Evolutionary conservation across 805 yeast genomes (phyloP).

Genomic region (Wickerhamiella bombiphila): DNA sequence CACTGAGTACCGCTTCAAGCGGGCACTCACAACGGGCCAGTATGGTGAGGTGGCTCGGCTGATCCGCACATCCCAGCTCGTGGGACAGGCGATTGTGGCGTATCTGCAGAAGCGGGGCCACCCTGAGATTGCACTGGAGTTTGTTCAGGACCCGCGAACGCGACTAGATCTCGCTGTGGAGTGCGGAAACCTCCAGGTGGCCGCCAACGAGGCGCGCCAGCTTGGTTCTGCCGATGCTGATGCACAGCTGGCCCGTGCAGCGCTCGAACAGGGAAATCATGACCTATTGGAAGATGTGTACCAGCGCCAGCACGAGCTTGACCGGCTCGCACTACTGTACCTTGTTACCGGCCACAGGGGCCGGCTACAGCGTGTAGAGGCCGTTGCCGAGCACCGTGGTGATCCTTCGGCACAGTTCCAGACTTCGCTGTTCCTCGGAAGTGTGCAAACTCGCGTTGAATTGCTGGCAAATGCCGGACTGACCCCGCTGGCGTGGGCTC

Average conservation of each 20-base stretch:
- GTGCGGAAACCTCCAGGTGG: conserved; percentile 76
- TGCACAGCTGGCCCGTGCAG: conserved; percentile 75
- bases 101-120: conserved; percentile 89
- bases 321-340: conserved; percentile 79
- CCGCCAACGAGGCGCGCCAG: conserved; percentile 74
- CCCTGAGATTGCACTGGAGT: conserved; percentile 94
- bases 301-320: conserved; percentile 76
- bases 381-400: conserved; percentile 77
- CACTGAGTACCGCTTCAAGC: conserved; percentile 92
- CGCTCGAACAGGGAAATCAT: conserved; percentile 77
- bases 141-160: conserved; percentile 91
- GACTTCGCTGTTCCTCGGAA: conserved; percentile 64
- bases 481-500: conserved; percentile 78
- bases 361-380: conserved; percentile 70
- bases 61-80: conserved; percentile 76
- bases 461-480: conserved; percentile 67
- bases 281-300: conserved; percentile 73
- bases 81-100: conserved; percentile 93
- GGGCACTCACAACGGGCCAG: conserved; percentile 77
- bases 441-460: conserved; percentile 58
- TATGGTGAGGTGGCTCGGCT: conserved; percentile 83
- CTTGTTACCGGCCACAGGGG: conserved; percentile 65
- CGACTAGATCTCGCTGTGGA: conserved; percentile 91
- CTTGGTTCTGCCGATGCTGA: conserved; percentile 57
- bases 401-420: conserved; percentile 69